Evolutionary conservation across 1,139 yeast species (phyloP).

Genomic region (Saccharomyces hybrid): DNA sequence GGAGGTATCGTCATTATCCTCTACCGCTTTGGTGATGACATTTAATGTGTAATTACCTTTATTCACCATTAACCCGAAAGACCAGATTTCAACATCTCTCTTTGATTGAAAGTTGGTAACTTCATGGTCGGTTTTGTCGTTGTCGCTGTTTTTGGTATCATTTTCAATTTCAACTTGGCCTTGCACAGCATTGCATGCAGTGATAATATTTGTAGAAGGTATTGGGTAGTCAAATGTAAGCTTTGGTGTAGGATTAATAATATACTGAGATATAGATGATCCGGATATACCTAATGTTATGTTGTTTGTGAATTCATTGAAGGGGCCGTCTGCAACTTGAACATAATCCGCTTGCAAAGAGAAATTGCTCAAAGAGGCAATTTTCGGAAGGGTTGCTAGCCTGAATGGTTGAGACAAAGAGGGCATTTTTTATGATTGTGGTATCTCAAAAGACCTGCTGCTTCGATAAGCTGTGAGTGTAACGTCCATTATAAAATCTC

Average conservation of each 20-base stretch:
- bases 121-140: not conserved
- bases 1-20: not conserved
- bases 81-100: slow-evolving; percentile 6
- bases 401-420: slow-evolving; percentile 32
- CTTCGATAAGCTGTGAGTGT: not conserved
- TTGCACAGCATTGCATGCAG: slow-evolving; percentile 24
- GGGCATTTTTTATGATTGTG: slow-evolving; percentile 16
- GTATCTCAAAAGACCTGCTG: not conserved
- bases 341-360: slow-evolving; percentile 19
- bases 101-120: slow-evolving; percentile 2
- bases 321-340: slow-evolving; percentile 25
- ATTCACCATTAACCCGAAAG: slow-evolving; percentile 3
- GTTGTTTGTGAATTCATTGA: slow-evolving; percentile 27
- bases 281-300: slow-evolving; percentile 64
- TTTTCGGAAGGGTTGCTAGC: slow-evolving; percentile 29
- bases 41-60: slow-evolving; percentile 3
- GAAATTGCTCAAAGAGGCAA: slow-evolving; percentile 24
- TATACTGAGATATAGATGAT: slow-evolving; percentile 63
- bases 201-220: slow-evolving; percentile 30
- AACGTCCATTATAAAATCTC: not conserved
- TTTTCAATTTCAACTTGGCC: not conserved
- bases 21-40: not conserved
- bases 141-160: not conserved
- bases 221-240: slow-evolving; percentile 37
- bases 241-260: slow-evolving; percentile 75